Evolutionary conservation across 768 basidiomycete species (phyloP).

Genomic region (Cantharellus cinnabarinus): DNA sequence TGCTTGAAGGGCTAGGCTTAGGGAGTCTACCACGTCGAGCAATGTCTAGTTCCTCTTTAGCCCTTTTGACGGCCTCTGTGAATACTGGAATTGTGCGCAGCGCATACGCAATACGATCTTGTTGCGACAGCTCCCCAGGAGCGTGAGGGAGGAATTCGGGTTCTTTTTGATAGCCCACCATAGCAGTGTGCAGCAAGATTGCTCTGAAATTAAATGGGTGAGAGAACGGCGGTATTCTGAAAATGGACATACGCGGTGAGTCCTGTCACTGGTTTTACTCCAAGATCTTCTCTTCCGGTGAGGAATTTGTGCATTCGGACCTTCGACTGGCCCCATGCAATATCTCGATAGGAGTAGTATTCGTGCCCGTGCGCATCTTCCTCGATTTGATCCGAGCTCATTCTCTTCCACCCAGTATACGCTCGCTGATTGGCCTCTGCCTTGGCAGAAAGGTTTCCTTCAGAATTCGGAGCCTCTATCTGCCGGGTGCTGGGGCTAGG

Average conservation of each 20-base stretch:
- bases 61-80: slow-evolving; percentile 4
- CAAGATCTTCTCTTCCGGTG: slow-evolving; percentile 67
- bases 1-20: too few relatives aligned
- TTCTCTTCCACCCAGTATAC: neutral
- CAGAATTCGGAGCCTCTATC: too few relatives aligned
- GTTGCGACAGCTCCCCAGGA: slow-evolving; percentile 4
- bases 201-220: slow-evolving; percentile 16
- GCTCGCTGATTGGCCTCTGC: neutral
- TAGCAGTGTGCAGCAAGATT: slow-evolving; percentile 31
- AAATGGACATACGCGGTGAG: slow-evolving; percentile 51
- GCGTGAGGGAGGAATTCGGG: slow-evolving; percentile 5
- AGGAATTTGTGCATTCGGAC: slow-evolving; percentile 59
- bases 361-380: slow-evolving; percentile 11
- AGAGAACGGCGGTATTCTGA: neutral
- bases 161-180: slow-evolving; percentile 23
- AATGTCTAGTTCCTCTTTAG: neutral
- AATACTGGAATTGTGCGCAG: slow-evolving; percentile 2
- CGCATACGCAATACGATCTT: slow-evolving; percentile 3
- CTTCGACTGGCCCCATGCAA: slow-evolving; percentile 24
- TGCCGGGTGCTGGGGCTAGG: too few relatives aligned
- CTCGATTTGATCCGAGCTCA: neutral
- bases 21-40: too few relatives aligned
- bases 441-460: neutral
- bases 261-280: slow-evolving; percentile 76
- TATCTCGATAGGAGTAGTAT: slow-evolving; percentile 48